A percentile compares a stretch with the other conserved stretches of the same genome.
Conservation (phyloP, 2,329 filamentous ascomycete genomes). For the Didymosphaeria variabile region DNA sequence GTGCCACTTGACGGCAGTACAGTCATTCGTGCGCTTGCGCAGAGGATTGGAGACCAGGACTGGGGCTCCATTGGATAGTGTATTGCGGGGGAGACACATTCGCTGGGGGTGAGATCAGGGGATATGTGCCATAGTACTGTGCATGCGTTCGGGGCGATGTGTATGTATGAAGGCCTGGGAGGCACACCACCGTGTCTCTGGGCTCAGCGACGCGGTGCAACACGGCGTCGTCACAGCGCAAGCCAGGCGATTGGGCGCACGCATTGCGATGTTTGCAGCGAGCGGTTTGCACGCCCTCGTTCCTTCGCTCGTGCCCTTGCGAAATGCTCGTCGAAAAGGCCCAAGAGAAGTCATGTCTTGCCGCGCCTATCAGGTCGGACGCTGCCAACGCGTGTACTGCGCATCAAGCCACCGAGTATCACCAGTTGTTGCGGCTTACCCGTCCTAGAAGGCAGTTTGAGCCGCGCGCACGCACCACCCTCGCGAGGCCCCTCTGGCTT, state of each 20-base stretch:
- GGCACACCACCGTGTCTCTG: slow-evolving; percentile 1
- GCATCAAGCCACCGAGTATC: slow-evolving; percentile 4
- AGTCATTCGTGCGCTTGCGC: slow-evolving; percentile 9
- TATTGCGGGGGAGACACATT: slow-evolving; percentile 10
- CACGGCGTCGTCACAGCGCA: background rate
- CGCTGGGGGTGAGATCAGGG: background rate
- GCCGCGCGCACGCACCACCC: slow-evolving; percentile 12
- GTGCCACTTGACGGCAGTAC: slow-evolving; percentile 5
- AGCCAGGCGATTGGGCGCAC: background rate
- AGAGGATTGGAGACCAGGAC: background rate
- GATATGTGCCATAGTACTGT: background rate
- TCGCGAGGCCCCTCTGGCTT: background rate
- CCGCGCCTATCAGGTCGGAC: background rate
- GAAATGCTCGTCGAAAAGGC: background rate
- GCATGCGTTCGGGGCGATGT: background rate
- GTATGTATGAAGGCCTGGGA: background rate
- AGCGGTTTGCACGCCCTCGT: background rate
- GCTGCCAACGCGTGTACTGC: background rate
- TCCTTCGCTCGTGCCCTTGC: background rate
- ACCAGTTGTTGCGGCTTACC: background rate
- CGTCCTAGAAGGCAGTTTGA: slow-evolving; percentile 9
- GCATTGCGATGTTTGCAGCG: too few species aligned
- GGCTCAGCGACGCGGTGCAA: slow-evolving; percentile 9
- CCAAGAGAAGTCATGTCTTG: background rate
- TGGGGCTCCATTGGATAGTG: background rate